Conservation (phyloP, 2,329 filamentous ascomycete genomes). For the Verticillium albo-atrum region DNA sequence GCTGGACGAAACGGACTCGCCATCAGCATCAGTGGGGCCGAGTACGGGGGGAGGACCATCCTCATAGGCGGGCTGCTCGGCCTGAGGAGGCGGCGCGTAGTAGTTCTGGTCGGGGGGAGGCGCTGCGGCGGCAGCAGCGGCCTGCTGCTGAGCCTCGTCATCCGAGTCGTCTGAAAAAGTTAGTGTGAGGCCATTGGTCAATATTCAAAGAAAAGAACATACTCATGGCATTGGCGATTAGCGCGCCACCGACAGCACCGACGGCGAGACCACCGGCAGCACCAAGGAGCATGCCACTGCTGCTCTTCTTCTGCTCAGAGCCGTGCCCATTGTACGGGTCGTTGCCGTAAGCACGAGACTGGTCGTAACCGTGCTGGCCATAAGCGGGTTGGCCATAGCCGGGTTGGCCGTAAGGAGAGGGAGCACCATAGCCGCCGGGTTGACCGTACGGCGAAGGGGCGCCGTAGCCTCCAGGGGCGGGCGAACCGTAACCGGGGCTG, state of each 20-base stretch:
- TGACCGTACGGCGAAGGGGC: conserved; percentile 6
- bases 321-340: conserved; percentile 16
- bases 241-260: conserved; percentile 52
- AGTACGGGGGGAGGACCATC: conserved; percentile 27
- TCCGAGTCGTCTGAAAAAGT: conserved; percentile 10
- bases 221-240: conserved; percentile 54
- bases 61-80: conserved; percentile 7
- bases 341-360: conserved; percentile 5
- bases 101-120: conserved; percentile 1
- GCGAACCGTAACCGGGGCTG: conserved; percentile 7
- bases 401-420: conserved; percentile 3
- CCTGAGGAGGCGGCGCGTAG: conserved; percentile 11
- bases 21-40: conserved; percentile 33
- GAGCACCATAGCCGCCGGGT: conserved; percentile 4
- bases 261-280: conserved; percentile 56
- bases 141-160: conserved; percentile 12
- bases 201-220: conserved; percentile 18
- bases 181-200: neutral
- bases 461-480: conserved; percentile 8
- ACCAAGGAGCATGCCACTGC: conserved; percentile 51
- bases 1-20: conserved; percentile 34
- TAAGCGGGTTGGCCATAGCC: neutral
- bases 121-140: conserved; percentile 9
- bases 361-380: conserved; percentile 2
- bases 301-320: conserved; percentile 35